A percentile compares a stretch with the other conserved stretches of the same genome.
Conservation (phyloP, 2,329 filamentous ascomycete genomes). For the Fusarium neocosmosporiellum region DNA sequence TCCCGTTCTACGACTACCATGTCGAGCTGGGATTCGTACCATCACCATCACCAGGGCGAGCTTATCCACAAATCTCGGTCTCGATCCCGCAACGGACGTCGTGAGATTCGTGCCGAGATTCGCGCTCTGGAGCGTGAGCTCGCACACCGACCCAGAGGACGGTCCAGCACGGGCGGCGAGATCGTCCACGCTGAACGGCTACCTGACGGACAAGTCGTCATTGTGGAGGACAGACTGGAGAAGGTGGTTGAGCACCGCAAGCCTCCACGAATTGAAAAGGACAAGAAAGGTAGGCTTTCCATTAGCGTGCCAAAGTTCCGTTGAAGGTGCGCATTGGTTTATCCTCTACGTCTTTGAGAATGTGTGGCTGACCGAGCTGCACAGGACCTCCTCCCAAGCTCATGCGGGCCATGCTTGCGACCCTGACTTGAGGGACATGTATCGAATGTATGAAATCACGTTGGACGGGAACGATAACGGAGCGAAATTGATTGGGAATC, state of each 20-base stretch:
- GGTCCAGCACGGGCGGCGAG: conserved; percentile 57
- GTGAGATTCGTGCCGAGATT: conserved; percentile 79
- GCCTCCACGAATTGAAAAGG: conserved; percentile 81
- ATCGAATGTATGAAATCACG: neutral
- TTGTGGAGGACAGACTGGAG: conserved; percentile 71
- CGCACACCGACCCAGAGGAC: conserved; percentile 51
- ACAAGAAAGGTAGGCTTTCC: conserved; percentile 96
- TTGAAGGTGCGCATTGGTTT: conserved; percentile 61
- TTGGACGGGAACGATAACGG: neutral
- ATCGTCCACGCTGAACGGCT: conserved; percentile 67
- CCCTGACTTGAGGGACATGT: conserved; percentile 65
- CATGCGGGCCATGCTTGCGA: conserved; percentile 77
- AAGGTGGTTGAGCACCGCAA: conserved; percentile 64
- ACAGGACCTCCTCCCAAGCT: conserved; percentile 72
- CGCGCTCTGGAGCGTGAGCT: conserved; percentile 70
- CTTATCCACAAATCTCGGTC: conserved; percentile 57
- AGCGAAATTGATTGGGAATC: conserved; percentile 22
- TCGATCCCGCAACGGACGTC: conserved; percentile 63
- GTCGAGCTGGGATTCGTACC: conserved; percentile 47
- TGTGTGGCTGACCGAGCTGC: conserved; percentile 47
- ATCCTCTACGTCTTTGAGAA: conserved; percentile 28
- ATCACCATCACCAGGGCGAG: conserved; percentile 47
- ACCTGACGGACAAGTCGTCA: conserved; percentile 70
- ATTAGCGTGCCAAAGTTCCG: conserved; percentile 81
- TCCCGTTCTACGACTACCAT: conserved; percentile 53